These are phyloP conservation scores for Colletotrichum siamense DNA, from an alignment of 2,329 filamentous ascomycete genomes.

Conservation along the genomic window DNA sequence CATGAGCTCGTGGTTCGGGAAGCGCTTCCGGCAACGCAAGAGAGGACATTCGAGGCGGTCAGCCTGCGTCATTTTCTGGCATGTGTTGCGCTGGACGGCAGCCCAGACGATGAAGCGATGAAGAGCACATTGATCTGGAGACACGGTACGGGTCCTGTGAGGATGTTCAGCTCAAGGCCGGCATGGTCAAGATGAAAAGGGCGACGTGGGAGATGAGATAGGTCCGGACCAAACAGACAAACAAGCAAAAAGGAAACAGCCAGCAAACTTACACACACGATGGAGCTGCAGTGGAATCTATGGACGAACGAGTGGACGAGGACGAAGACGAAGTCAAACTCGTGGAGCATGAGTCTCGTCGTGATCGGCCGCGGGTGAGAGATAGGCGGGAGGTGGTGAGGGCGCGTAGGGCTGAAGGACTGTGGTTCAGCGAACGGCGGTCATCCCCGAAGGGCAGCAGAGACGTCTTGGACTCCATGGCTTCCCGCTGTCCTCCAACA, in stretches of 20 bases:
- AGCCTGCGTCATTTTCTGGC: slow-evolving; percentile 48
- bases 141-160: slow-evolving; percentile 48
- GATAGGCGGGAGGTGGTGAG: slow-evolving; percentile 35
- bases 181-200: slow-evolving; percentile 1
- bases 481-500: not conserved
- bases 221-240: not conserved
- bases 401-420: slow-evolving; percentile 36
- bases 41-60: slow-evolving; percentile 59
- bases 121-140: slow-evolving; percentile 55
- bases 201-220: not conserved
- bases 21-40: slow-evolving; percentile 54
- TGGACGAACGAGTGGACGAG: slow-evolving; percentile 27
- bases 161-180: slow-evolving; percentile 13
- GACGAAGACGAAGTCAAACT: slow-evolving; percentile 29
- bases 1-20: slow-evolving; percentile 59
- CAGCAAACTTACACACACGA: slow-evolving; percentile 38
- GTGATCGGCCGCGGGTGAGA: slow-evolving; percentile 34
- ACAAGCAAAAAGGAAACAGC: not conserved
- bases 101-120: slow-evolving; percentile 63
- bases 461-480: slow-evolving; percentile 37
- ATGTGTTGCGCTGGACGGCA: slow-evolving; percentile 59
- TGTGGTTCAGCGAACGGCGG: slow-evolving; percentile 28
- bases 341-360: slow-evolving; percentile 32
- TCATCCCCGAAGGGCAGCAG: slow-evolving; percentile 28
- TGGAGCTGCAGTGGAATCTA: slow-evolving; percentile 26